Evolutionary conservation across 495 filamentous ascomycete genomes (phyloP), one percentile per base, ranked within the genome.

Genomic region (Durotheca rogersii): DNA sequence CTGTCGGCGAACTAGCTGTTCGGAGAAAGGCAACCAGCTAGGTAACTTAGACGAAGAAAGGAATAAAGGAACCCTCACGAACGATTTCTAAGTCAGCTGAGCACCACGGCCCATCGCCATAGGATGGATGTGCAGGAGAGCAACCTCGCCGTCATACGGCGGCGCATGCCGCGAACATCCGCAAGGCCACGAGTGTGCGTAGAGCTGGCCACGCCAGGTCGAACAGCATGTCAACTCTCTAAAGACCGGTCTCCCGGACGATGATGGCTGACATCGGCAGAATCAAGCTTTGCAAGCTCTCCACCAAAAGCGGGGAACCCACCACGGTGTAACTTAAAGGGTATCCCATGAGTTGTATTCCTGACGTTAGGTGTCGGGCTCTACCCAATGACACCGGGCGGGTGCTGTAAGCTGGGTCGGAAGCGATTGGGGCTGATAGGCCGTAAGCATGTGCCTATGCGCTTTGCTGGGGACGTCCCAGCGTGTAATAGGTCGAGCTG

Each of bases 261-360:
- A 27, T 41, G 49, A 48, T 54, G 50, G 56, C 50, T 54, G 45
- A 54, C 51, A 54, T 59, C 56, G 50, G 50, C 56, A 53, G 20
- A 56, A 59, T 54, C 56, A 59, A 59, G 56, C 56, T 59, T 59
- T 59, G 15, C 10, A 41, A 41, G 45, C 35, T 18, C 50, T 59
- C 45, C 56, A 59, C 38, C 40, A 14, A 59, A 59, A 59, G 56
- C 56, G 56, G 56, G 56, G 56, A 51, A 59, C 45, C 17, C 38
- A 47, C 35, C 19, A 32, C 34, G 25, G 33, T 50, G 56, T 54
- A 59, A 59, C 56, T 53, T 59, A 54, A 59, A 51, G 50, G 56
- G 41, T 51, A 47, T 51, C 36, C 38, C 53, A 51, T 47, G 27
- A 53, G 50, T 59, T 54, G 32, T 46, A 59, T 51, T 27, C 23